Percentiles rank a stretch among this genome's conserved stretches.
Evolutionary conservation across 176 grass and related monocot species (phyloP).

Genomic region (Oryza rufipogon): DNA sequence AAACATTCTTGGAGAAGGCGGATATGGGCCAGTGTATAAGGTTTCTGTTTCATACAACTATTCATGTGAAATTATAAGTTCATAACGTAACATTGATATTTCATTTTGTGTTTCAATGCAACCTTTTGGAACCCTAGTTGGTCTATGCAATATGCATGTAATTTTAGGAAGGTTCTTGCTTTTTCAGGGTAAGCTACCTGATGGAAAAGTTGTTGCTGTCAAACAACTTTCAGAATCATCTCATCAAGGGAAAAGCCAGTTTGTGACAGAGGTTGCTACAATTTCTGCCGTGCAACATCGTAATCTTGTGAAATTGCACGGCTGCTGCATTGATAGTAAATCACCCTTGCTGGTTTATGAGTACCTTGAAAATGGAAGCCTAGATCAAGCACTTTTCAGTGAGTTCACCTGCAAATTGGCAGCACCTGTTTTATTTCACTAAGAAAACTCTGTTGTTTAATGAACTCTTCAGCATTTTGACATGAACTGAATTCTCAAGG

Average conservation of each 20-base stretch:
- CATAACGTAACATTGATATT: background rate
- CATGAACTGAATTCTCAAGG: background rate
- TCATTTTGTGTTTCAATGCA: background rate
- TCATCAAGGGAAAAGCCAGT: conserved; percentile 58
- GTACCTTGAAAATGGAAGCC: conserved; percentile 70
- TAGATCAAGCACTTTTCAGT: conserved; percentile 75
- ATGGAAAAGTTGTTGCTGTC: conserved; percentile 58
- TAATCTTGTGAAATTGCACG: conserved; percentile 55
- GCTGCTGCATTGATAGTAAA: conserved; percentile 62
- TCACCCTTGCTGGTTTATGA: conserved; percentile 66
- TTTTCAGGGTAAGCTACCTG: conserved; percentile 44
- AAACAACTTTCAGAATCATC: conserved; percentile 57
- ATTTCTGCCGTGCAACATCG: conserved; percentile 49
- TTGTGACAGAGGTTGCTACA: conserved; percentile 57
- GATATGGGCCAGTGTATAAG: conserved; percentile 75
- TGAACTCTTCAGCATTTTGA: background rate
- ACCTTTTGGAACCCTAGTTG: background rate
- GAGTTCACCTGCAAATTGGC: background rate
- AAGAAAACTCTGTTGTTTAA: background rate
- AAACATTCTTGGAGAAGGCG: conserved; percentile 70
- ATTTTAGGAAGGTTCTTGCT: background rate
- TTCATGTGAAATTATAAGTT: background rate
- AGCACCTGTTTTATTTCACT: too few relatives aligned
- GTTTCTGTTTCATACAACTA: conserved; percentile 6
- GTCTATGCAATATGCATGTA: background rate